Evolutionary conservation across 2,329 filamentous ascomycete species (phyloP).

Genomic region (Samsoniella hepiali): DNA sequence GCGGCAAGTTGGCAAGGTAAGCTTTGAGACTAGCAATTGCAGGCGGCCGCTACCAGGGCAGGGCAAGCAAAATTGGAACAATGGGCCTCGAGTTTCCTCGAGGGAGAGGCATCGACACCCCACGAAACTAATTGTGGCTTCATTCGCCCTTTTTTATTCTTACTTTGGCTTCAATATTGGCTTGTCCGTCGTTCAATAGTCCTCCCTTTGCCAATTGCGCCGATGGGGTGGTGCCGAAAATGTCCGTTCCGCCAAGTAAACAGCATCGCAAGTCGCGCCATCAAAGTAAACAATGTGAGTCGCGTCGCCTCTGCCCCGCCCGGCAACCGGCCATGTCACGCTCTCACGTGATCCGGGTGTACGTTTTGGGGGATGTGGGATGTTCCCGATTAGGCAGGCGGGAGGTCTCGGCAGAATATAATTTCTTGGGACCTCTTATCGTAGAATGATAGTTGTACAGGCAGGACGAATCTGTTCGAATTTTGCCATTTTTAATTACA

Average conservation of each 20-base stretch:
- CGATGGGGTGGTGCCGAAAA: neutral
- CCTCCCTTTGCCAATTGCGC: conserved; percentile 8
- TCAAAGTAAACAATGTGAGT: conserved; percentile 17
- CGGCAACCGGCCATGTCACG: conserved; percentile 7
- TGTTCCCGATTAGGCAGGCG: neutral
- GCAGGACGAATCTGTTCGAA: conserved; percentile 18
- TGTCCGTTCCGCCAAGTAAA: conserved; percentile 5
- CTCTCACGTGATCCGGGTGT: neutral
- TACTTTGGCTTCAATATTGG: neutral
- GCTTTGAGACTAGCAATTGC: neutral
- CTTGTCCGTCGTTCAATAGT: neutral
- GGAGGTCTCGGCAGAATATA: conserved; percentile 9
- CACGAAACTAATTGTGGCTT: conserved; percentile 2
- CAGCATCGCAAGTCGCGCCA: conserved; percentile 14
- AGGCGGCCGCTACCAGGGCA: neutral
- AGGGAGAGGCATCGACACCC: conserved; percentile 12
- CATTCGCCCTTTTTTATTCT: conserved; percentile 4
- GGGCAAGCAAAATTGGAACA: conserved; percentile 9
- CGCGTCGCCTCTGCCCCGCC: conserved; percentile 14
- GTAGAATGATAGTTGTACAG: conserved; percentile 8
- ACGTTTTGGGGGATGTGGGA: conserved; percentile 6
- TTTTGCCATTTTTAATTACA: conserved; percentile 20
- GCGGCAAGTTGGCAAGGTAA: conserved; percentile 6
- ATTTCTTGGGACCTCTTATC: conserved; percentile 12
- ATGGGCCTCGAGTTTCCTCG: neutral